Evolutionary conservation across 176 grass and related monocot genomes (phyloP).

Genomic region (Bromus sterilis): DNA sequence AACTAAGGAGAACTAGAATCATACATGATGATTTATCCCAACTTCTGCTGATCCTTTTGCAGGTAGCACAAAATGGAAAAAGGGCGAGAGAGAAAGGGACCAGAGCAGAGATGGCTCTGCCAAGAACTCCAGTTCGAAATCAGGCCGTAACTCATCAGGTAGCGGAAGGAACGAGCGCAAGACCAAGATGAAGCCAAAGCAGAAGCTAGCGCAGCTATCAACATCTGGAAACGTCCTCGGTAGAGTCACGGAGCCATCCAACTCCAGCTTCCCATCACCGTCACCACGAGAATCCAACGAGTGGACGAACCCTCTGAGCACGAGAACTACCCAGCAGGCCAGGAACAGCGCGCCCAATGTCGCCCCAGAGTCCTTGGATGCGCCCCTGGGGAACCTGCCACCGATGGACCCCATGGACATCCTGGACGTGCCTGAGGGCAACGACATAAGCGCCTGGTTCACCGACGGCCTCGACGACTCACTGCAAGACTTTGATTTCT

Average conservation of each 20-base stretch:
- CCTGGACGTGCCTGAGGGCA: slow-evolving; percentile 46
- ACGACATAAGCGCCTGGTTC: slow-evolving; percentile 51
- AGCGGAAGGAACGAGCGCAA: slow-evolving; percentile 55
- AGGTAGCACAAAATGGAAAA: slow-evolving; percentile 61
- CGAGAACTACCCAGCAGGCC: slow-evolving; percentile 26
- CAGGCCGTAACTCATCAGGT: slow-evolving; percentile 47
- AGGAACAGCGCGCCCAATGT: slow-evolving; percentile 17
- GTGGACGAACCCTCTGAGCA: neutral
- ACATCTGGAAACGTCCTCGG: slow-evolving; percentile 51
- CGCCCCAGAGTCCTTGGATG: slow-evolving; percentile 19
- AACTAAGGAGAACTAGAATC: no score
- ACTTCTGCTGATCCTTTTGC: neutral
- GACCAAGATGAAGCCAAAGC: slow-evolving; percentile 70
- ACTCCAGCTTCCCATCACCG: neutral
- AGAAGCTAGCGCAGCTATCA: slow-evolving; percentile 68
- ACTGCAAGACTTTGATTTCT: slow-evolving; percentile 51
- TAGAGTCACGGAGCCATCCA: slow-evolving; percentile 32
- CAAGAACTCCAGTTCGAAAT: slow-evolving; percentile 47
- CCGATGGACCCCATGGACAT: slow-evolving; percentile 40
- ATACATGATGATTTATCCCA: no score
- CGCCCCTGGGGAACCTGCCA: neutral
- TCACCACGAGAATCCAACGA: slow-evolving; percentile 4
- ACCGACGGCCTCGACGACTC: slow-evolving; percentile 31
- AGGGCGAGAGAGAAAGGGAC: slow-evolving; percentile 43
- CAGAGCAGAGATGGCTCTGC: slow-evolving; percentile 38